Conservation (phyloP, 352 stramenopile species). For the Globisporangium megalacanthum region DNA sequence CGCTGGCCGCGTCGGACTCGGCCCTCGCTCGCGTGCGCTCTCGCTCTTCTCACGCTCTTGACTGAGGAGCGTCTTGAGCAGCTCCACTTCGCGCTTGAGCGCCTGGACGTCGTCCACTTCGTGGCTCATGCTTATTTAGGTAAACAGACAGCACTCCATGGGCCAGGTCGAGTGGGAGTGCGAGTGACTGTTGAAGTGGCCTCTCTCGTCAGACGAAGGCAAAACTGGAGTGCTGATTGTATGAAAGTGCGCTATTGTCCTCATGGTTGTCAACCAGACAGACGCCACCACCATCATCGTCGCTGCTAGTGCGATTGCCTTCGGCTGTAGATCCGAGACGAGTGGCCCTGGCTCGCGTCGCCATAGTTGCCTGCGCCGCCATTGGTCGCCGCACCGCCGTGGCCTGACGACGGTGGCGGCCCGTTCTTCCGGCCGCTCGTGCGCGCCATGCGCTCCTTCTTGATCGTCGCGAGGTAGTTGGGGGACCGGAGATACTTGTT, state of each 20-base stretch:
- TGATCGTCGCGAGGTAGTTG: slow-evolving; percentile 82
- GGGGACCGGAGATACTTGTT: slow-evolving; percentile 87
- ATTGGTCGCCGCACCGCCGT: slow-evolving; percentile 1
- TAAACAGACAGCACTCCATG: no score
- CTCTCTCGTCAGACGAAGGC: no score
- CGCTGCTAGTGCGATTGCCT: slow-evolving; percentile 56
- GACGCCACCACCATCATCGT: no score
- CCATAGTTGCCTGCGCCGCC: slow-evolving; percentile 13
- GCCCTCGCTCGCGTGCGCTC: not conserved
- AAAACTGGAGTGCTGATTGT: no score
- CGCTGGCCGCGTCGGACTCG: slow-evolving; percentile 7
- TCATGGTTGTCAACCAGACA: no score
- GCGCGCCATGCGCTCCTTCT: slow-evolving; percentile 48
- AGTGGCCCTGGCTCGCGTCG: slow-evolving; percentile 15
- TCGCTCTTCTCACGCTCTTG: slow-evolving; percentile 29
- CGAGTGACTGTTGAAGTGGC: no score
- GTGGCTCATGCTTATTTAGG: no score
- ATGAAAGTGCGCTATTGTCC: no score
- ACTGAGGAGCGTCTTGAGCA: slow-evolving; percentile 34
- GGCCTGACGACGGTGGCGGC: not conserved
- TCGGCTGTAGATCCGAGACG: slow-evolving; percentile 31
- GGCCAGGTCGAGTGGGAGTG: no score
- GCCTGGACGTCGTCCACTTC: slow-evolving; percentile 35
- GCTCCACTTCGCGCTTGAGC: slow-evolving; percentile 50
- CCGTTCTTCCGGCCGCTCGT: not conserved